Conservation (phyloP, 2,329 filamentous ascomycete species). For the Hymenoscyphus scutula region DNA sequence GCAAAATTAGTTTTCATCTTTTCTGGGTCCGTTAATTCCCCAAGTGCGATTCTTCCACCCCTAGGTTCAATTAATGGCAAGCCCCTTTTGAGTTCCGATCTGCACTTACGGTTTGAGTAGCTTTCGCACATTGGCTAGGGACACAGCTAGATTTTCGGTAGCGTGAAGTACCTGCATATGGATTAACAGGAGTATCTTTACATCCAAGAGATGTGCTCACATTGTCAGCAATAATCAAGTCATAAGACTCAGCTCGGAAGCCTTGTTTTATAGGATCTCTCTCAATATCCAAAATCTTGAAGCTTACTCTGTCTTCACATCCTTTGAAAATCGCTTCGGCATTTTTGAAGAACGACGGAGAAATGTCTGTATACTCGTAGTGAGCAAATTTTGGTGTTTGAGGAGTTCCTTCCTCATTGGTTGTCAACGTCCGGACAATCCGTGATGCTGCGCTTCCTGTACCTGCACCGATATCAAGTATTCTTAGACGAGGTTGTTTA, state of each 20-base stretch:
- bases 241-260: constrained; percentile 34
- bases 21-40: neutral
- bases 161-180: constrained; percentile 19
- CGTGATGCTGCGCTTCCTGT: constrained; percentile 26
- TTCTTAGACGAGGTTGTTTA: constrained; percentile 20
- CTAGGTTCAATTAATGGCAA: neutral
- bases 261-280: constrained; percentile 36
- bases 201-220: constrained; percentile 6
- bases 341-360: constrained; percentile 35
- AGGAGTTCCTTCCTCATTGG: neutral
- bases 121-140: constrained; percentile 20
- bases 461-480: constrained; percentile 36
- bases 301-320: constrained; percentile 31
- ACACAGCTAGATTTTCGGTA: constrained; percentile 16
- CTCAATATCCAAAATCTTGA: constrained; percentile 37
- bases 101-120: constrained; percentile 25
- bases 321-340: constrained; percentile 35
- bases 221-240: constrained; percentile 27
- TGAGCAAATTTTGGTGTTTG: constrained; percentile 7
- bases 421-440: constrained; percentile 13
- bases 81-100: constrained; percentile 1
- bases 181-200: neutral
- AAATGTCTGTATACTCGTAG: constrained; percentile 31
- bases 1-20: constrained; percentile 9
- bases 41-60: neutral